Evolutionary conservation across 805 yeast genomes (phyloP).

Genomic region (Sugiyamaella lignohabitans): DNA sequence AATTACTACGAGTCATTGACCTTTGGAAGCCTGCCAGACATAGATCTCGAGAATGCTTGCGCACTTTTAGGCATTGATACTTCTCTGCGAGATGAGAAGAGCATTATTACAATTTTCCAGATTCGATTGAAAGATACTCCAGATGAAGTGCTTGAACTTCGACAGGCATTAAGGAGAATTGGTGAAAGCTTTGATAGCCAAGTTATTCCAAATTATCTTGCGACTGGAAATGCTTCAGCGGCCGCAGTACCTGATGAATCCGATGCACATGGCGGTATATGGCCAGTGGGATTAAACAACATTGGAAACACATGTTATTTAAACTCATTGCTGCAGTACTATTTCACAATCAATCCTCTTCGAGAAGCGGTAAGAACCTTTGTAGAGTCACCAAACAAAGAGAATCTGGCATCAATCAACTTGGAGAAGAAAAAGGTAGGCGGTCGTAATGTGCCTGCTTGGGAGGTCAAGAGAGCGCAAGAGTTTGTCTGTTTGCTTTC

Average conservation of each 20-base stretch:
- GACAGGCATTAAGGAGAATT: slow-evolving; percentile 51
- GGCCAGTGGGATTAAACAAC: slow-evolving; percentile 91
- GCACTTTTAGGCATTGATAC: slow-evolving; percentile 43
- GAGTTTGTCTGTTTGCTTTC: slow-evolving; percentile 73
- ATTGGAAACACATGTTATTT: slow-evolving; percentile 95
- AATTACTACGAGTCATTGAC: slow-evolving; percentile 25
- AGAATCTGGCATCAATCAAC: slow-evolving; percentile 11
- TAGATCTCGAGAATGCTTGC: slow-evolving; percentile 40
- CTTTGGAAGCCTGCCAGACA: slow-evolving; percentile 14
- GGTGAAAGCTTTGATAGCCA: slow-evolving; percentile 51
- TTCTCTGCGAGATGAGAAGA: slow-evolving; percentile 48
- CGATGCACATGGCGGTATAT: slow-evolving; percentile 38
- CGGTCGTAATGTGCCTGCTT: slow-evolving; percentile 72
- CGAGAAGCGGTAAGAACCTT: slow-evolving; percentile 59
- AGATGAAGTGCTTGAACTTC: slow-evolving; percentile 48
- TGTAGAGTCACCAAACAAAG: slow-evolving; percentile 25
- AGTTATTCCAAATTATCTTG: slow-evolving; percentile 49
- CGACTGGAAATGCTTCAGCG: slow-evolving; percentile 46
- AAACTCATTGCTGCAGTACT: slow-evolving; percentile 84
- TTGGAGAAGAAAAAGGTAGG: slow-evolving; percentile 65
- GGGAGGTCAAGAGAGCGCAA: slow-evolving; percentile 73
- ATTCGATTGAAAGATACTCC: slow-evolving; percentile 37
- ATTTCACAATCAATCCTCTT: slow-evolving; percentile 78
- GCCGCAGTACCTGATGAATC: slow-evolving; percentile 2
- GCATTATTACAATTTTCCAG: slow-evolving; percentile 48